These are phyloP conservation scores for Beauveria rudraprayagi DNA, from an alignment of 2,329 filamentous ascomycete species.

Conservation along the genomic window DNA sequence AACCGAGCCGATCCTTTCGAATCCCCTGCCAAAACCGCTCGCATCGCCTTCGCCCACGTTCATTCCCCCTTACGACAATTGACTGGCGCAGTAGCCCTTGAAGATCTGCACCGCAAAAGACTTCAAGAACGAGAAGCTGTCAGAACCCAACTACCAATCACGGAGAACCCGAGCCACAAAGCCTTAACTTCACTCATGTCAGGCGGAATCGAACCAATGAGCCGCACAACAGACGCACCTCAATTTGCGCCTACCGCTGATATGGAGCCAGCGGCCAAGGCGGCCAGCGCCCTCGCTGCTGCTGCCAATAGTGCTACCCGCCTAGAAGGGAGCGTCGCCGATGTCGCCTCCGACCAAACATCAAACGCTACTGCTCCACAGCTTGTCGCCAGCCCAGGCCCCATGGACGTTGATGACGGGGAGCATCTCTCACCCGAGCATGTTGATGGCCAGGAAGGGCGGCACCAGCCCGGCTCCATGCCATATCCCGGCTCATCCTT, in stretches of 20 bases:
- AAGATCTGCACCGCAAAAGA: slow-evolving; percentile 21
- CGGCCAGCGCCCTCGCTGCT: slow-evolving; percentile 25
- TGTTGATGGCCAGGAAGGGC: slow-evolving; percentile 43
- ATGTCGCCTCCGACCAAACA: slow-evolving; percentile 37
- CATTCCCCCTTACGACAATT: slow-evolving; percentile 39
- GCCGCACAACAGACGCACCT: slow-evolving; percentile 47
- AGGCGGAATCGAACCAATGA: slow-evolving; percentile 43
- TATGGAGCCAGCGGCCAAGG: slow-evolving; percentile 34
- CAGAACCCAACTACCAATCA: slow-evolving; percentile 35
- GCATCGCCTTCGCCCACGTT: slow-evolving; percentile 36
- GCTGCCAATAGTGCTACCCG: slow-evolving; percentile 25
- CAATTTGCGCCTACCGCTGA: slow-evolving; percentile 34
- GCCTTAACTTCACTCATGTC: slow-evolving; percentile 48
- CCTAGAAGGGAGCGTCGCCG: slow-evolving; percentile 28
- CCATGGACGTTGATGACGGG: slow-evolving; percentile 46
- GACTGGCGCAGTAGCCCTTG: slow-evolving; percentile 46
- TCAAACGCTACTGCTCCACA: slow-evolving; percentile 31
- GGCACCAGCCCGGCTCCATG: slow-evolving; percentile 40
- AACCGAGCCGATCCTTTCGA: slow-evolving; percentile 29
- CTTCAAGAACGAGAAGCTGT: slow-evolving; percentile 8
- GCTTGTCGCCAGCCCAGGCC: slow-evolving; percentile 42
- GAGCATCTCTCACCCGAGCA: slow-evolving; percentile 28
- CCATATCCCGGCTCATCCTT: slow-evolving; percentile 48
- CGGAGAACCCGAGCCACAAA: slow-evolving; percentile 46
- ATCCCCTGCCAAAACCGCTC: slow-evolving; percentile 47